Evolutionary conservation across 306 rosid genomes (phyloP).

Genomic region (Prunus fruticosa): DNA sequence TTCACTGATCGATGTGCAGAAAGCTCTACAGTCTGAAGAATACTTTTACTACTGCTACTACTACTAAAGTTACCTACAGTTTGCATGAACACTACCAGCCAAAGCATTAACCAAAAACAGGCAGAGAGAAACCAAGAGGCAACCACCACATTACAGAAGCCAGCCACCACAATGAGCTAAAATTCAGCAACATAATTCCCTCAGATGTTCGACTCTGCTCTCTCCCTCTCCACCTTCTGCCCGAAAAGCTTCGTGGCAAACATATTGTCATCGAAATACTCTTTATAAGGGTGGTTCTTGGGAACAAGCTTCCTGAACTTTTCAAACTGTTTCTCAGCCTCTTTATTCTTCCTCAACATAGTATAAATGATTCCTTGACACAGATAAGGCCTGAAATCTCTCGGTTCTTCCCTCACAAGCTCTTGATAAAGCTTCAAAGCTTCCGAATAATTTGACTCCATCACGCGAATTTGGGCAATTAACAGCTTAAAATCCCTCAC

Average conservation of each 20-base stretch:
- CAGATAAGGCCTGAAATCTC: constrained; percentile 83
- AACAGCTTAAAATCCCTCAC: constrained; percentile 84
- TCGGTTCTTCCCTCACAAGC: constrained; percentile 72
- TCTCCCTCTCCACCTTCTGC: constrained; percentile 44
- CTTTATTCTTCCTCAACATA: constrained; percentile 62
- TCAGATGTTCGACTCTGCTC: constrained; percentile 36
- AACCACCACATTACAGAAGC: constrained; percentile 35
- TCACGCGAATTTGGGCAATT: constrained; percentile 69
- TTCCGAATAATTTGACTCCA: constrained; percentile 58
- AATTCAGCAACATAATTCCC: not conserved
- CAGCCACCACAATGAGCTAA: constrained; percentile 7
- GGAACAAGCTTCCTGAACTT: constrained; percentile 74
- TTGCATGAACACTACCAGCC: not conserved
- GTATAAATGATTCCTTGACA: constrained; percentile 87
- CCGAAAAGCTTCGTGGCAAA: constrained; percentile 52
- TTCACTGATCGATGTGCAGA: not conserved
- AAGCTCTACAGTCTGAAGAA: not conserved
- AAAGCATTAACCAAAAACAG: not conserved
- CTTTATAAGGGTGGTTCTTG: constrained; percentile 70
- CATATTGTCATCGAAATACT: constrained; percentile 74
- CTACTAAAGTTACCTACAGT: not conserved
- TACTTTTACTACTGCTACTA: not conserved
- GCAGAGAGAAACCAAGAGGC: constrained; percentile 6
- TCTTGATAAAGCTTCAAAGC: constrained; percentile 77
- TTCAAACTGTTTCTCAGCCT: constrained; percentile 77